These are phyloP conservation scores for Penicillium malachiteum DNA, from an alignment of 495 filamentous ascomycete species.

Conservation along the genomic window DNA sequence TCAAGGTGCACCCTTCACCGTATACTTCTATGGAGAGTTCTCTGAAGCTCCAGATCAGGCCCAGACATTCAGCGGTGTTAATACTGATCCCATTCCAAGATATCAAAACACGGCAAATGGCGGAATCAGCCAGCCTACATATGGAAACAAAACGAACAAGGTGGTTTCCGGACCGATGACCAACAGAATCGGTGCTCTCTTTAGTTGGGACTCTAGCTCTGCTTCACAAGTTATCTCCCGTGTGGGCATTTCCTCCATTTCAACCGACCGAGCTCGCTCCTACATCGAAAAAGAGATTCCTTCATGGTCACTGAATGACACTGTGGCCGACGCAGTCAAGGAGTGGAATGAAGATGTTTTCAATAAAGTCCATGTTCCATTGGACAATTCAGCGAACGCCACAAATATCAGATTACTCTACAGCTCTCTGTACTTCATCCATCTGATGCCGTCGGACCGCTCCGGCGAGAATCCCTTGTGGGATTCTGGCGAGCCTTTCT, in stretches of 20 bases:
- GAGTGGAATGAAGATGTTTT: slow-evolving; percentile 64
- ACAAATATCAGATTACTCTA: slow-evolving; percentile 68
- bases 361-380: slow-evolving; percentile 56
- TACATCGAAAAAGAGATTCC: slow-evolving; percentile 64
- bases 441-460: slow-evolving; percentile 68
- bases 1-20: slow-evolving; percentile 55
- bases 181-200: slow-evolving; percentile 34
- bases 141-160: slow-evolving; percentile 25
- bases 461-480: slow-evolving; percentile 73
- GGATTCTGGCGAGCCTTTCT: slow-evolving; percentile 66
- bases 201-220: slow-evolving; percentile 30
- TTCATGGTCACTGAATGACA: slow-evolving; percentile 43
- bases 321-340: slow-evolving; percentile 47
- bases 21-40: slow-evolving; percentile 67
- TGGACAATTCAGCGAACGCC: slow-evolving; percentile 49
- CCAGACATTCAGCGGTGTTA: slow-evolving; percentile 54
- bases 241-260: slow-evolving; percentile 60
- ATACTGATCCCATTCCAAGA: slow-evolving; percentile 37
- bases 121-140: slow-evolving; percentile 21
- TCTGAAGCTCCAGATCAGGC: slow-evolving; percentile 35
- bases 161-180: slow-evolving; percentile 36
- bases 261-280: slow-evolving; percentile 25
- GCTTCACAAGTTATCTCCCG: slow-evolving; percentile 49
- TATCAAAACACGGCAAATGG: slow-evolving; percentile 33
- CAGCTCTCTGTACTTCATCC: slow-evolving; percentile 67